Conservation (phyloP, 345 rosid species). For the Eucalyptus regnans region DNA sequence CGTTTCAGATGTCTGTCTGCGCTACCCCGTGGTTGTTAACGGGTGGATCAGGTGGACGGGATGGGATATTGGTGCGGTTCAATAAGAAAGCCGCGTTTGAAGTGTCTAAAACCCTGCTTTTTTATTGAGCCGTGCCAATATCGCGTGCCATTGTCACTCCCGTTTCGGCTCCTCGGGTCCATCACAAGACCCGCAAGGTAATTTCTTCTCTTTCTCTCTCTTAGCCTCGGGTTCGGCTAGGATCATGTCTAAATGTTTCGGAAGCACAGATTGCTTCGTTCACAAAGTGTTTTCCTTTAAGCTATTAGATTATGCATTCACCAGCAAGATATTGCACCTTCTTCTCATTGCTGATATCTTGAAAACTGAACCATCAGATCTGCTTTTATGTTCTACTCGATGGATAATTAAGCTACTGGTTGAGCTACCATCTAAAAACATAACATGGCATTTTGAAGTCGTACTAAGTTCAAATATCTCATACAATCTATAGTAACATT, state of each 20-base stretch:
- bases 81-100: constrained; percentile 36
- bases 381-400: not conserved
- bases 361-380: not conserved
- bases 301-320: not conserved
- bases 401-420: not conserved
- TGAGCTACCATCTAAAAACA: not conserved
- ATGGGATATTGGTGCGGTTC: constrained; percentile 70
- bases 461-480: not conserved
- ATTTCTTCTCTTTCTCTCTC: not conserved
- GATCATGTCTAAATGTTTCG: not conserved
- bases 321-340: not conserved
- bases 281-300: not conserved
- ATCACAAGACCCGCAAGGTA: not conserved
- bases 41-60: constrained; percentile 7
- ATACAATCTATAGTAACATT: not conserved
- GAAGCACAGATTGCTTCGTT: not conserved
- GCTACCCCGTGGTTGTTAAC: not conserved
- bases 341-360: not conserved
- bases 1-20: not conserved
- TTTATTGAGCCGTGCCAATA: constrained; percentile 72
- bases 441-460: not conserved
- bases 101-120: constrained; percentile 15
- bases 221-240: not conserved
- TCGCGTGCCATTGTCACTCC: constrained; percentile 14
- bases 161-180: not conserved